phyloP scores from a whole-genome alignment of 2,329 filamentous ascomycete species.

The Ascochyta pisi region DNA sequence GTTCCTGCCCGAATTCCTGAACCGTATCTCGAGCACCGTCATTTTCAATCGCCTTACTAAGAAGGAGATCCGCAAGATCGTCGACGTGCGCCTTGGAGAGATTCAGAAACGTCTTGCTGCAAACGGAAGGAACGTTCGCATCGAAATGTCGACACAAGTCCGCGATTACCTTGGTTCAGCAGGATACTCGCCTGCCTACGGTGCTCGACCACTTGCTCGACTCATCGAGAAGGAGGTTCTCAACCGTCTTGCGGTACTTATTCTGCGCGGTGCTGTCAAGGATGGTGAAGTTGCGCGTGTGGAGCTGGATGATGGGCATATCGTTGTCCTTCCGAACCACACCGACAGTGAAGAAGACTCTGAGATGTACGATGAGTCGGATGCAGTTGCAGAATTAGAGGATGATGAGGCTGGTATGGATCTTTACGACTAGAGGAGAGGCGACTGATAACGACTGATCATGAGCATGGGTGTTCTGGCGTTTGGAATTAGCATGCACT shows the following conservation, averaged over 20 bases:
- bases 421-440: conserved; percentile 66
- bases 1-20: conserved; percentile 98
- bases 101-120: conserved; percentile 88
- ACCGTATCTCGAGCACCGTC: conserved; percentile 93
- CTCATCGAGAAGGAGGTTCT: conserved; percentile 98
- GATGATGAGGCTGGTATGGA: conserved; percentile 64
- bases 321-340: conserved; percentile 86
- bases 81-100: conserved; percentile 85
- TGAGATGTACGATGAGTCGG: conserved; percentile 77
- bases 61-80: conserved; percentile 90
- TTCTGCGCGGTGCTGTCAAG: conserved; percentile 81
- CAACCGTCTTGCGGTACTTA: conserved; percentile 89
- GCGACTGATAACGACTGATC: neutral
- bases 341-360: conserved; percentile 71
- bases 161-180: conserved; percentile 91
- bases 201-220: conserved; percentile 83
- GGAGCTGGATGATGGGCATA: conserved; percentile 78
- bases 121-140: conserved; percentile 85
- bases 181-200: conserved; percentile 94
- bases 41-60: conserved; percentile 98
- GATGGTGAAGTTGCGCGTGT: conserved; percentile 87
- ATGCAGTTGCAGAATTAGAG: conserved; percentile 73
- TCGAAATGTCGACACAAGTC: conserved; percentile 82
- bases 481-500: conserved; percentile 2
- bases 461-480: conserved; percentile 21